These are phyloP conservation scores for Neurospora sp. DNA, from an alignment of 495 filamentous ascomycete species.

Conservation along the genomic window DNA sequence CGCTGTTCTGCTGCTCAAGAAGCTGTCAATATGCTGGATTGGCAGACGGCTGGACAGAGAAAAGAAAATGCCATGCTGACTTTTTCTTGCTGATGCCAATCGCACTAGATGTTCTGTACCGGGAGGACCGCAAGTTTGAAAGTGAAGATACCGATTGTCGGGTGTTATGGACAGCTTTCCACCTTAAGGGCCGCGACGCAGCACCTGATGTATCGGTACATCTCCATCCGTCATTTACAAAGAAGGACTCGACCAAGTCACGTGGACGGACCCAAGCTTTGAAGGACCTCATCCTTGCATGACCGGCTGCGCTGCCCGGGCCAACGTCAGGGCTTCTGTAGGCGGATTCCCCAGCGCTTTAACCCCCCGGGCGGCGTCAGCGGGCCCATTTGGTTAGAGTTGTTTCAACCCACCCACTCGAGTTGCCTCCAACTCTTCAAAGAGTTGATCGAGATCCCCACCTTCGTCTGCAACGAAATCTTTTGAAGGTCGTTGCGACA, in stretches of 20 bases:
- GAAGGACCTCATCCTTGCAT: background rate
- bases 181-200: background rate
- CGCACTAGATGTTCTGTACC: background rate
- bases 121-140: background rate
- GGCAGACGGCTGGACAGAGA: background rate
- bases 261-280: constrained; percentile 3
- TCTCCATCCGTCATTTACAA: background rate
- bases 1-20: background rate
- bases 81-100: background rate
- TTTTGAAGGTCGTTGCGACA: background rate
- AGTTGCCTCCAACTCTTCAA: background rate
- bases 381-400: background rate
- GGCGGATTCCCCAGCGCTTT: background rate
- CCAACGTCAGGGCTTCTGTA: background rate
- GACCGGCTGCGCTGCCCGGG: background rate
- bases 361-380: background rate
- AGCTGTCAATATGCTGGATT: background rate
- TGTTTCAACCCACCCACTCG: background rate
- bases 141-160: constrained; percentile 4
- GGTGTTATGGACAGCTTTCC: constrained; percentile 22
- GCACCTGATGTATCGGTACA: constrained; percentile 6
- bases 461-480: background rate
- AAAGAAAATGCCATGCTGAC: background rate
- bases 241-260: constrained; percentile 1
- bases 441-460: background rate